A percentile compares a stretch with the other conserved stretches of the same genome.
phyloP scores from a whole-genome alignment of 2,329 filamentous ascomycete genomes.

The Cladorrhinum sp. region DNA sequence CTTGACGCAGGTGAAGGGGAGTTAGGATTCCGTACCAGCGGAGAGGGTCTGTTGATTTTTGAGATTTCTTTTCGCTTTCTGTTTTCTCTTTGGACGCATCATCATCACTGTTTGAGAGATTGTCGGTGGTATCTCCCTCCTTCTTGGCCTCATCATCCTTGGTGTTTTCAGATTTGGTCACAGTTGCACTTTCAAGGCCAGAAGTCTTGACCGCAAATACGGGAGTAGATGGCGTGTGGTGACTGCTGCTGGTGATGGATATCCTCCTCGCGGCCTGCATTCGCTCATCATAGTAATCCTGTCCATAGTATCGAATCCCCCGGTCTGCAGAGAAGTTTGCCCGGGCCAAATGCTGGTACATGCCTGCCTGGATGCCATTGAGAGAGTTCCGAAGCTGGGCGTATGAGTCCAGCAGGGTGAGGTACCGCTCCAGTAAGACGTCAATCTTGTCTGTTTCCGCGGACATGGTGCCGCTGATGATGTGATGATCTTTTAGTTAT shows the following conservation, averaged over 20 bases:
- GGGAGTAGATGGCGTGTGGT: not conserved
- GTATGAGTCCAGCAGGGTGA: constrained; percentile 65
- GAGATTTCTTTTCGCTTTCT: constrained; percentile 11
- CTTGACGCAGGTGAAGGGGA: constrained; percentile 50
- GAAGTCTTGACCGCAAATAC: not conserved
- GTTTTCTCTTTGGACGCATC: constrained; percentile 12
- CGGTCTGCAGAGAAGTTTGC: constrained; percentile 70
- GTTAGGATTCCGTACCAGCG: constrained; percentile 56
- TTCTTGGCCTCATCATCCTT: not conserved
- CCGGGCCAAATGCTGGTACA: constrained; percentile 63
- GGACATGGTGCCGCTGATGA: constrained; percentile 1
- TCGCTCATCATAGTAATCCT: constrained; percentile 68
- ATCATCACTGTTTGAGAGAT: constrained; percentile 7
- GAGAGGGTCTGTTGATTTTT: constrained; percentile 49
- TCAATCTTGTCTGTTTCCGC: constrained; percentile 48
- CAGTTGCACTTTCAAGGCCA: not conserved
- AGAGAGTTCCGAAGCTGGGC: constrained; percentile 55
- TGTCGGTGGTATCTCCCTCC: not conserved
- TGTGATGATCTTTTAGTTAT: not conserved
- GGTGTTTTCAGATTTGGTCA: too few species aligned
- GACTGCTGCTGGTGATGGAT: not conserved
- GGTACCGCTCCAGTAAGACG: constrained; percentile 60
- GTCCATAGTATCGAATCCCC: constrained; percentile 59
- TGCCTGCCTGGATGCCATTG: constrained; percentile 49
- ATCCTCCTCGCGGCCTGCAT: constrained; percentile 59